Evolutionary conservation across 2,329 filamentous ascomycete species (phyloP), one percentile per base, ranked within the genome.

Genomic region (Aspergillus pseudoviridinutans): DNA sequence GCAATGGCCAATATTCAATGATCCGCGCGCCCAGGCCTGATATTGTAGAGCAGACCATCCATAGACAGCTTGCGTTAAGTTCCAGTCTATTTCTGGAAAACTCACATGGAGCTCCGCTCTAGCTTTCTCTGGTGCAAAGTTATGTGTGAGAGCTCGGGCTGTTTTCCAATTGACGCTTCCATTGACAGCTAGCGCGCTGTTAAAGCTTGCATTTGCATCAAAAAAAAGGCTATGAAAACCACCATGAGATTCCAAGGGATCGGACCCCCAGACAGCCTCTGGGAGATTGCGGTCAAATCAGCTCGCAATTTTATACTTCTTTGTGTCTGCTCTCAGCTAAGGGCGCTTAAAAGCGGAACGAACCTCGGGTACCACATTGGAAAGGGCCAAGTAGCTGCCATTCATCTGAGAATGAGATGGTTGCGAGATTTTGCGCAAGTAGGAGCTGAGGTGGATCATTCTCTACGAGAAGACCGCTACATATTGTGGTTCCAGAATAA

Each of bases 41-140:
- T 81, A 85, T 63, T 86, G 83, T 12, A 82, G 70, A 20, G 80
- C 81, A 50, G 82, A 74, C 84, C 83, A 86, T 49, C 84, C 84
- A 66, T 86, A 85, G 12, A 84, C 71, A 12, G 74, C 69, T 60
- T 80, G 79, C 46, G 84, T 69, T 50, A 79, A 79, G 17, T 71
- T 63, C 82, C 82, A 85, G 58, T 85, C 76, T n/a, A 84, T 71
- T 7, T 80, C 69, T 8, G 76, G 72, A 63, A 83, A 84, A 25
- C 66, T 65, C 27, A 85, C 65, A 51, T 67, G 72, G 44, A 85
- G 61, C 0, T 72, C 71, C 17, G 72, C 73, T 61, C 72, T 75
- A 22, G 71, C 68, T 24, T 68, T 66, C 9, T 62, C 55, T 25
- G 64, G 51, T 27, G 67, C 61, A 28, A 58, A 65, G 10, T 61